Evolutionary conservation across 345 rosid species (phyloP), one percentile per base, ranked within the genome.

Genomic region (Sisymbrium irio): DNA sequence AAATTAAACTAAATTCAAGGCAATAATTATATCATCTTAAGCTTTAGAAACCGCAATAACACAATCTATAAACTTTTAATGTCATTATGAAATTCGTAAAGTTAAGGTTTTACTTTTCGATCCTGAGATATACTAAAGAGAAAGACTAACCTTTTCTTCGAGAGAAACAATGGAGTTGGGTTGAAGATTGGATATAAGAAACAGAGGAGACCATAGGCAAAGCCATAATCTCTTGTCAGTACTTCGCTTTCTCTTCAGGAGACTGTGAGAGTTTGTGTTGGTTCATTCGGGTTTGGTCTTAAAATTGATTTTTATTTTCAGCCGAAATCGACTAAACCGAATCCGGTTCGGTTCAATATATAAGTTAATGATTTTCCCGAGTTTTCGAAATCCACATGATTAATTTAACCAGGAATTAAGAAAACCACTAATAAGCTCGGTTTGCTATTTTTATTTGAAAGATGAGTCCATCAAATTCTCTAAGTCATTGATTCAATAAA

Each of bases 381-480:
- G 30, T 22, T 37, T 6, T 67, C 41, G 30, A 55, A 72, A 51
- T 44, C 57, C 30, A 54, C 36, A 65, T 5, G 5, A 22, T 22
- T 65, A 47, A 65, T 44, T n/a, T n/a, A n/a, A n/a, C n/a, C 11
- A 19, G 36, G 9, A 7, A 33, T 6, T 36, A 2, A 7, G 41
- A 15, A 25, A 58, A 39, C 78, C 78, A 67, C 62, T 36, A 66
- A 74, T 47, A 49, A 49, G 62, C 39, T 47, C 42, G 22, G 9
- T 75, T 58, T 59, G 28, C 73, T 74, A 74, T 63, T 73, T 66
- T 74, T 40, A n/a, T n/a, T 37, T 67, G 9, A 47, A 63, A 70
- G 71, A 63, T 27, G 17, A 39, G 39, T 54, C 80, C 80, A 70
- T 77, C 45, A 46, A 70, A 49, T 17, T 77, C 80, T 77, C 80